Evolutionary conservation across 257 asterid species (phyloP), one percentile per base, ranked within the genome.

Genomic region (Fraxinus quadrangulata): DNA sequence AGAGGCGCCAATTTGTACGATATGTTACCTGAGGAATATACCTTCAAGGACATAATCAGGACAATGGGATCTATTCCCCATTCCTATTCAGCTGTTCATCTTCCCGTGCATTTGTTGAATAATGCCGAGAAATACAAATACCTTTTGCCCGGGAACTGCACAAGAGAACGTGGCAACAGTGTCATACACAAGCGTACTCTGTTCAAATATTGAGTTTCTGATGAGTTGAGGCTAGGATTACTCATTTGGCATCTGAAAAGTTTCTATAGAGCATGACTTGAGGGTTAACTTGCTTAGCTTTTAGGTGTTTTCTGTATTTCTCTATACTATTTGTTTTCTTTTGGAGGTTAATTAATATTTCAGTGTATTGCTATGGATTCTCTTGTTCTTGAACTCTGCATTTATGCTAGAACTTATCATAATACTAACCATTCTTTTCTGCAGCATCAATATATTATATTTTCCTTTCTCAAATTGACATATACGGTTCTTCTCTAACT

Each of bases 11-110:
- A 86, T 71, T 24, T 86, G 78, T 86, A 78, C 6, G 89, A 86
- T 17, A 86, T 83, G 89, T 74, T 86, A 30, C 89, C 84, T 0
- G 87, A 86, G 66, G 89, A 86, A 81, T 86, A 86, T 65, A 86
- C 87, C 0, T 86, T 83, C 71, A 79, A 73, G 81, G 89, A 86
- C n/a, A 83, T 86, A 9, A 86, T 83, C 17, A 83, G 84, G 75
- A 73, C 61, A 31, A 83, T 86, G 89, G 89, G 89, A 2, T 80
- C 82, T 5, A 86, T 86, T 34, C 87, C 89, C 45, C 87, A 71
- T 69, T 83, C 87, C 2, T 78, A 63, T 39, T 86, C 87, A 5
- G 89, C 81, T 3, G 83, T 83, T 42, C 81, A 86, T 71, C 82
- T 86, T 30, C 87, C 89, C 8, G 61, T 81, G 7, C 84, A 70